Conservation (phyloP, 2,329 filamentous ascomycete genomes). For the Xylariaceae sp. region DNA sequence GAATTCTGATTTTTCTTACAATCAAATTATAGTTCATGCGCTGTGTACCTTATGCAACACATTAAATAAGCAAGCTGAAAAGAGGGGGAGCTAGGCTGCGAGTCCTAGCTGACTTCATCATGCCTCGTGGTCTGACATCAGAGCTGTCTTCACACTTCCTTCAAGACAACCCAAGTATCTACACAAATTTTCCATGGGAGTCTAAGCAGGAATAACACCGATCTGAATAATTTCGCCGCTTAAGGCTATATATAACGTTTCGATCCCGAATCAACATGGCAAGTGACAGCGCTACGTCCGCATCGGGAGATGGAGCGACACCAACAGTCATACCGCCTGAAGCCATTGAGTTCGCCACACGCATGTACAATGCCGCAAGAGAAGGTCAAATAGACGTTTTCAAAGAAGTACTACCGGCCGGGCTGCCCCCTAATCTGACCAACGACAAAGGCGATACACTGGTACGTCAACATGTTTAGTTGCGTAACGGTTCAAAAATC, state of each 20-base stretch:
- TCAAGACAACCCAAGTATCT: not conserved
- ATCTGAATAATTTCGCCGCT: not conserved
- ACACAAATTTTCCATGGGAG: not conserved
- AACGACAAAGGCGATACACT: conserved; percentile 78
- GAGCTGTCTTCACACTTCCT: not conserved
- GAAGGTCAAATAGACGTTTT: conserved; percentile 64
- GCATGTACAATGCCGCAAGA: conserved; percentile 72
- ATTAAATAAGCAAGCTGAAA: not conserved
- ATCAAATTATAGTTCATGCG: not conserved
- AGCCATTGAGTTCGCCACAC: conserved; percentile 69
- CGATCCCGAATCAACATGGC: conserved; percentile 28
- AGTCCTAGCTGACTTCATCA: not conserved
- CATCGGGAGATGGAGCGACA: conserved; percentile 1
- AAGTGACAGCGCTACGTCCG: conserved; percentile 9
- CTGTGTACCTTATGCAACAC: not conserved
- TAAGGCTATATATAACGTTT: not conserved
- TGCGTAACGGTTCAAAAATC: not conserved
- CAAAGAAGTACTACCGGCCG: conserved; percentile 67
- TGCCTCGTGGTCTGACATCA: not conserved
- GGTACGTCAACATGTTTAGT: conserved; percentile 46
- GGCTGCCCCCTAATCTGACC: conserved; percentile 72
- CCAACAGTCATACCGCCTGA: conserved; percentile 61
- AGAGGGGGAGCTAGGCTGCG: not conserved
- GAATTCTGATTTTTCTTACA: no score
- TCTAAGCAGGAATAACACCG: no score